Percentiles rank a stretch among this genome's conserved stretches.
phyloP scores from a whole-genome alignment of 2,329 filamentous ascomycete species.

The Cordyceps militaris region DNA sequence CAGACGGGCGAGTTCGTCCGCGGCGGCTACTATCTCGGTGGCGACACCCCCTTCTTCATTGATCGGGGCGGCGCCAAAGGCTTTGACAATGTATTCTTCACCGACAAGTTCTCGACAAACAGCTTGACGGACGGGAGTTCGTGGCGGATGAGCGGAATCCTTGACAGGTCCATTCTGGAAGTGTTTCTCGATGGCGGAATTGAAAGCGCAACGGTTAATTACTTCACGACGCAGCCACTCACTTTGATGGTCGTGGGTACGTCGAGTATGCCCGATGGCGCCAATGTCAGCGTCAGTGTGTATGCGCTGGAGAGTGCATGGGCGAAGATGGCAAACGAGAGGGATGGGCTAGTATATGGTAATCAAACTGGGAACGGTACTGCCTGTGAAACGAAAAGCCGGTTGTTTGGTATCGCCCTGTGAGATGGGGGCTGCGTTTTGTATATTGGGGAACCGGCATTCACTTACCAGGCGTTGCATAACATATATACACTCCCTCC shows the following conservation, averaged over 20 bases:
- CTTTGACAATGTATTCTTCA: conserved; percentile 27
- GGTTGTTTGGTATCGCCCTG: background rate
- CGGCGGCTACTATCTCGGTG: conserved; percentile 23
- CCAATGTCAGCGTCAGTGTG: conserved; percentile 19
- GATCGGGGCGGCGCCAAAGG: conserved; percentile 22
- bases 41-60: conserved; percentile 23
- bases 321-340: conserved; percentile 10
- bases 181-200: conserved; percentile 28
- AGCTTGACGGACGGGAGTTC: conserved; percentile 15
- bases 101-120: conserved; percentile 23
- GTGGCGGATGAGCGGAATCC: conserved; percentile 26
- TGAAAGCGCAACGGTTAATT: conserved; percentile 26
- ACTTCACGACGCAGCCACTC: conserved; percentile 24
- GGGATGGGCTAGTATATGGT: conserved; percentile 11
- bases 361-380: conserved; percentile 3
- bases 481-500: background rate
- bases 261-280: conserved; percentile 16
- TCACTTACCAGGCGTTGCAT: background rate
- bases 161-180: conserved; percentile 30
- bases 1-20: conserved; percentile 21
- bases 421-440: background rate
- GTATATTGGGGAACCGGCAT: background rate
- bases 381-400: background rate
- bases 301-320: conserved; percentile 23
- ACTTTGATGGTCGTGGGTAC: conserved; percentile 19